Conservation (phyloP, 352 stramenopile species). For the Phytopythium chamaehyphon region DNA sequence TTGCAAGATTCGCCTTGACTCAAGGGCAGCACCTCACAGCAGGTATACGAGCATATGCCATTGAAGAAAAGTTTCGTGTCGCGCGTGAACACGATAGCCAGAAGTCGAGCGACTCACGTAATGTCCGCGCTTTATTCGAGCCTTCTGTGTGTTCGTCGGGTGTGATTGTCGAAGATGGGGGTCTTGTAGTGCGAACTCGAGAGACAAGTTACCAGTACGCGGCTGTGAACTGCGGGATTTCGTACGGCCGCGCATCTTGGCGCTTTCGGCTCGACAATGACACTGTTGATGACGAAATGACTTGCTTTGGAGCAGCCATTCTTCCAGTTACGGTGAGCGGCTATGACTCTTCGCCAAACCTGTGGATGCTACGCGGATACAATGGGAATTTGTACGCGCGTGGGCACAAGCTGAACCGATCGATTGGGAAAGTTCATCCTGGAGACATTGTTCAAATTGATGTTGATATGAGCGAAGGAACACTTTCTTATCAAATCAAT, state of each 20-base stretch:
- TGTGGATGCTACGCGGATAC: slow-evolving; percentile 92
- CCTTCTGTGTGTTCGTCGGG: slow-evolving; percentile 71
- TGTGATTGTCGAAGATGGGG: slow-evolving; percentile 74
- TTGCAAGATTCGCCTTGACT: slow-evolving; percentile 39
- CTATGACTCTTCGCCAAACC: slow-evolving; percentile 87
- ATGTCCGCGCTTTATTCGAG: slow-evolving; percentile 76
- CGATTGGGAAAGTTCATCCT: slow-evolving; percentile 87
- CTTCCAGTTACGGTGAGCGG: slow-evolving; percentile 84
- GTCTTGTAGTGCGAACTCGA: slow-evolving; percentile 65
- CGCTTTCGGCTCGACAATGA: slow-evolving; percentile 87
- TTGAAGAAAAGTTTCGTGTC: slow-evolving; percentile 33
- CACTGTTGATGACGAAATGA: slow-evolving; percentile 90
- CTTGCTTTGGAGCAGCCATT: slow-evolving; percentile 88
- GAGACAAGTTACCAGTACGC: slow-evolving; percentile 89
- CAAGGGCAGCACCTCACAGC: slow-evolving; percentile 38
- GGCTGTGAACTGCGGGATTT: slow-evolving; percentile 74
- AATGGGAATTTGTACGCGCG: slow-evolving; percentile 90
- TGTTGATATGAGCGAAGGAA: slow-evolving; percentile 86
- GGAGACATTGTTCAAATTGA: slow-evolving; percentile 86
- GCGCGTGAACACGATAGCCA: slow-evolving; percentile 34
- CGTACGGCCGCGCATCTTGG: slow-evolving; percentile 78
- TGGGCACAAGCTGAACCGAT: slow-evolving; percentile 80
- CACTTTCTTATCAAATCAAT: slow-evolving; percentile 88
- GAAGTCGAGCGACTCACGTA: slow-evolving; percentile 53
- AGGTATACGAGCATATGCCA: slow-evolving; percentile 42